Percentiles rank a stretch among this genome's conserved stretches.
These are phyloP conservation scores for Colletotrichum lupini DNA, from an alignment of 2,329 filamentous ascomycete species.

Conservation along the genomic window DNA sequence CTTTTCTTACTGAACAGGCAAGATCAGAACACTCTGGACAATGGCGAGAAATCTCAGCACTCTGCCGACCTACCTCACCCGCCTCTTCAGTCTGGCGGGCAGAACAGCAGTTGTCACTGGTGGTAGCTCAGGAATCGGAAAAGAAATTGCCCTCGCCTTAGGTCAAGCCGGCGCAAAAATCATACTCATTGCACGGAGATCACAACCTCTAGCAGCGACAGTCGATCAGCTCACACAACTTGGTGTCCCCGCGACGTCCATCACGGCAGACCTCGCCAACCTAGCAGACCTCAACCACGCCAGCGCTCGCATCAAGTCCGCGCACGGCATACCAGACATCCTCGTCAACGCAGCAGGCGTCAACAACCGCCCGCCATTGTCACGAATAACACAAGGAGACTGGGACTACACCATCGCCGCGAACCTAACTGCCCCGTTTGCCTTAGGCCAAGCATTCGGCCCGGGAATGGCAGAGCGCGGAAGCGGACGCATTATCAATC, in stretches of 20 bases:
- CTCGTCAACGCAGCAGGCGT: constrained; percentile 47
- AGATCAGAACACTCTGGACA: neutral
- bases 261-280: constrained; percentile 37
- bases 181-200: constrained; percentile 44
- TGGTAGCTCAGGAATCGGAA: constrained; percentile 48
- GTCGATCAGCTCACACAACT: constrained; percentile 39
- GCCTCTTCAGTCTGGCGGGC: constrained; percentile 44
- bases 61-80: constrained; percentile 40
- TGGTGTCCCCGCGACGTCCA: constrained; percentile 40
- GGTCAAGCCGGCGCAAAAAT: constrained; percentile 45
- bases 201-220: constrained; percentile 39
- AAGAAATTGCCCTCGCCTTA: constrained; percentile 44
- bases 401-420: constrained; percentile 46
- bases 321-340: constrained; percentile 44
- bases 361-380: constrained; percentile 45
- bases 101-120: constrained; percentile 46
- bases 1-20: neutral
- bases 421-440: constrained; percentile 48
- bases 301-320: constrained; percentile 23
- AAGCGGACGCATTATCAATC: constrained; percentile 47
- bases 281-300: constrained; percentile 39
- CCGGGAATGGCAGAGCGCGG: constrained; percentile 45
- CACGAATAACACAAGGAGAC: constrained; percentile 39
- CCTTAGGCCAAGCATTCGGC: constrained; percentile 45
- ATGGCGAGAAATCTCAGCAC: constrained; percentile 24